Conservation (phyloP, 2,329 filamentous ascomycete genomes). For the Fusarium annulatum region DNA sequence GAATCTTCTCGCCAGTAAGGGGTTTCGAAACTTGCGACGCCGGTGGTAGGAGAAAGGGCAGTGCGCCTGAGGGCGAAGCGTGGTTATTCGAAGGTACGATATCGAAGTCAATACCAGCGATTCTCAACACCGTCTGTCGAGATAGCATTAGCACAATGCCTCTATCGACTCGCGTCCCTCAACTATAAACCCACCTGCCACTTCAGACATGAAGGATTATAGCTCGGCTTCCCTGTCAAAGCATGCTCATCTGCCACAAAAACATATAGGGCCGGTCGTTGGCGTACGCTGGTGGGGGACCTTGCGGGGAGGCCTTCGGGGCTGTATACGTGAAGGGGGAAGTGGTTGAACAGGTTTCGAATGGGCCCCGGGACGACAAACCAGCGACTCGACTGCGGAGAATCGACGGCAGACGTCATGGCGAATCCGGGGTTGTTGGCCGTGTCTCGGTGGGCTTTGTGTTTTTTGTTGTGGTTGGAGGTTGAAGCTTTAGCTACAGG, state of each 20-base stretch:
- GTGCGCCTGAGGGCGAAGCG: constrained; percentile 86
- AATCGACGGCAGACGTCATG: constrained; percentile 32
- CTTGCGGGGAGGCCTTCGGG: constrained; percentile 79
- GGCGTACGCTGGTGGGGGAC: constrained; percentile 54
- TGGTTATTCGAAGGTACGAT: constrained; percentile 86
- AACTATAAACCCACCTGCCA: constrained; percentile 78
- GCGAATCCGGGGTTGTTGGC: not conserved
- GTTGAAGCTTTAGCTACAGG: constrained; percentile 21
- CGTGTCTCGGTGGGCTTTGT: not conserved
- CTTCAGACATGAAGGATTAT: constrained; percentile 92
- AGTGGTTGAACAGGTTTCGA: constrained; percentile 83
- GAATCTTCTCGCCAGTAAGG: constrained; percentile 65
- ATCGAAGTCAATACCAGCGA: constrained; percentile 75
- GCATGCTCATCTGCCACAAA: constrained; percentile 78
- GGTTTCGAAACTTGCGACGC: constrained; percentile 51
- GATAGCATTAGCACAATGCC: not conserved
- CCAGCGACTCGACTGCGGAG: constrained; percentile 48
- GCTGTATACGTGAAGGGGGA: constrained; percentile 81
- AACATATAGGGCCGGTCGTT: constrained; percentile 74
- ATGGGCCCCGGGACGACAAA: constrained; percentile 78
- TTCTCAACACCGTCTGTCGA: constrained; percentile 80
- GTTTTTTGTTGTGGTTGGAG: constrained; percentile 5
- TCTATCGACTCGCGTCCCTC: not conserved
- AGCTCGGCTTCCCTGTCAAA: constrained; percentile 73
- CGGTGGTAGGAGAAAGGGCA: constrained; percentile 84